phyloP scores from a whole-genome alignment of 148 eudicot genomes.

The Persicaria tinctoria region DNA sequence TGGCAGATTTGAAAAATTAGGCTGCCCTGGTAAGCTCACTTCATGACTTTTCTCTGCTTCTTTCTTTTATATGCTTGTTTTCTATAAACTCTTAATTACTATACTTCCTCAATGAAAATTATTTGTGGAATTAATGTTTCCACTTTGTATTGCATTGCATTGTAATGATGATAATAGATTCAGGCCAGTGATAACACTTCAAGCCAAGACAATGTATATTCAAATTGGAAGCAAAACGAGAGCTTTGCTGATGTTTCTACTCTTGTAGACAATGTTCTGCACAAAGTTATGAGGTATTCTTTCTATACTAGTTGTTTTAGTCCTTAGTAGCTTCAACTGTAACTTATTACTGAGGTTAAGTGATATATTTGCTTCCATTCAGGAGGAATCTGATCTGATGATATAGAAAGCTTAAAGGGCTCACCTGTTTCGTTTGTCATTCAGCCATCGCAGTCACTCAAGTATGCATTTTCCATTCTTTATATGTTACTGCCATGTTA shows the following conservation, averaged over 20 bases:
- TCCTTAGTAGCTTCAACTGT: background rate
- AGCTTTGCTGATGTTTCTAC: constrained; percentile 28
- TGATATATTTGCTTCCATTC: too few relatives aligned
- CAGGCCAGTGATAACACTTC: constrained; percentile 48
- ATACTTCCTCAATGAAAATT: background rate
- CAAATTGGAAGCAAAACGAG: constrained; percentile 28
- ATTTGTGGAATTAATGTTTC: background rate
- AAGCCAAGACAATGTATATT: constrained; percentile 31
- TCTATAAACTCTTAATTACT: background rate
- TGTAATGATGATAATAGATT: constrained; percentile 36
- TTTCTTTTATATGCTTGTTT: too few relatives aligned
- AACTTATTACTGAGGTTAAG: too few relatives aligned
- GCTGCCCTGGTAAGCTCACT: too few relatives aligned
- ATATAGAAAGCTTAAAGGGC: too few relatives aligned
- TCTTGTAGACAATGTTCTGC: constrained; percentile 17
- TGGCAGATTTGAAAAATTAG: too few relatives aligned
- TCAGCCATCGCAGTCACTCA: too few relatives aligned
- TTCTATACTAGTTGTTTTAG: constrained; percentile 4
- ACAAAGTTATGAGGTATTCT: constrained; percentile 41
- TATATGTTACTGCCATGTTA: too few relatives aligned
- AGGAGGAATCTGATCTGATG: too few relatives aligned
- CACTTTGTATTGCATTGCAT: background rate
- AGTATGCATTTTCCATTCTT: too few relatives aligned
- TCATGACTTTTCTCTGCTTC: too few relatives aligned
- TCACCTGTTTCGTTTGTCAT: too few relatives aligned